A percentile compares a stretch with the other conserved stretches of the same genome.
These are phyloP conservation scores for Didymella lethalis DNA, from an alignment of 2,329 filamentous ascomycete species.

Conservation along the genomic window DNA sequence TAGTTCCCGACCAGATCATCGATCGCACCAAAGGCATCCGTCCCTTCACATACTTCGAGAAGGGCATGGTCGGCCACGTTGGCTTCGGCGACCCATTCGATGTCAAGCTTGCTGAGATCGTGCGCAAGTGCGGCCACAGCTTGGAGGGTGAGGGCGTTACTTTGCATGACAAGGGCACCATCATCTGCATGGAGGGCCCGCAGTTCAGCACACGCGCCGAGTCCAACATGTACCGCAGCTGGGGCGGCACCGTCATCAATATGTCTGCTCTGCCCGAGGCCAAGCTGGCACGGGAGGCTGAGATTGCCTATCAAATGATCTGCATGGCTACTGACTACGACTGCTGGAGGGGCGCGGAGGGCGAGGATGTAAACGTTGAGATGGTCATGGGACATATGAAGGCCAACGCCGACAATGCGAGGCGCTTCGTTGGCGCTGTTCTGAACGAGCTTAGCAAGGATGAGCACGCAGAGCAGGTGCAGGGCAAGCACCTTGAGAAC, in stretches of 20 bases:
- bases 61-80: slow-evolving; percentile 90
- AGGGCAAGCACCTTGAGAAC: slow-evolving; percentile 82
- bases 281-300: slow-evolving; percentile 94
- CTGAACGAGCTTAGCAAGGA: slow-evolving; percentile 83
- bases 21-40: slow-evolving; percentile 95
- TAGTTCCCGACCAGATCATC: slow-evolving; percentile 94
- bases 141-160: slow-evolving; percentile 85
- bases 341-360: slow-evolving; percentile 86
- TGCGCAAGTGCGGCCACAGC: slow-evolving; percentile 76
- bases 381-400: slow-evolving; percentile 99
- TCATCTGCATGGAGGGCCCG: slow-evolving; percentile 98
- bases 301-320: slow-evolving; percentile 97
- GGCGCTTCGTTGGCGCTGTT: slow-evolving; percentile 82
- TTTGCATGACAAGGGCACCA: slow-evolving; percentile 81
- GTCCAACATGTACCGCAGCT: slow-evolving; percentile 91
- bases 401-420: slow-evolving; percentile 88
- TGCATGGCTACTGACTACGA: slow-evolving; percentile 99
- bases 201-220: slow-evolving; percentile 97
- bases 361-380: slow-evolving; percentile 84
- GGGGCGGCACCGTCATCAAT: slow-evolving; percentile 96
- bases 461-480: slow-evolving; percentile 76
- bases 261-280: slow-evolving; percentile 96
- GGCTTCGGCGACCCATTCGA: slow-evolving; percentile 98
- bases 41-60: slow-evolving; percentile 95
- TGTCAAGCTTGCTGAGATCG: slow-evolving; percentile 74